Percentiles rank a stretch among this genome's conserved stretches.
Conservation (phyloP, 2,329 filamentous ascomycete genomes). For the Fusarium foetens region DNA sequence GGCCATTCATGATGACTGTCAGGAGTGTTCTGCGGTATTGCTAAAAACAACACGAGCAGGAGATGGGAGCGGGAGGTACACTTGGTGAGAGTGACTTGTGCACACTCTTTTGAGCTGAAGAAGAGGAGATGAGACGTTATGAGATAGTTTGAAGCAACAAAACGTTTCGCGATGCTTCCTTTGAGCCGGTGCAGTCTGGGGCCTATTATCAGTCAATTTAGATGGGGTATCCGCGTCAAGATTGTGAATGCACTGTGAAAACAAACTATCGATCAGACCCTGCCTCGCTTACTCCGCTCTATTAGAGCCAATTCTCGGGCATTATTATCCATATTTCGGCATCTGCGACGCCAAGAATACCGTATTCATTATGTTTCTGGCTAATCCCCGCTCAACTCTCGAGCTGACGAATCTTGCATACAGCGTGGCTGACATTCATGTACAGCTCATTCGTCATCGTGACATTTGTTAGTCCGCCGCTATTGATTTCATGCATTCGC, state of each 20-base stretch:
- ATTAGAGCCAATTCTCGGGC: neutral
- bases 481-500: neutral
- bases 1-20: neutral
- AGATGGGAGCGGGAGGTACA: fast-evolving
- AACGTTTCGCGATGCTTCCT: neutral
- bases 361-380: neutral
- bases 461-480: neutral
- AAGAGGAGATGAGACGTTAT: neutral
- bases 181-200: neutral
- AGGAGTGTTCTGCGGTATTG: neutral
- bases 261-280: neutral
- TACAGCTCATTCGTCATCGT: neutral
- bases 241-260: neutral
- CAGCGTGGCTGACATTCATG: neutral
- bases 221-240: neutral
- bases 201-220: neutral
- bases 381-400: neutral
- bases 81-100: neutral
- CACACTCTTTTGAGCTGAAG: neutral
- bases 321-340: neutral
- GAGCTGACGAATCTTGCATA: neutral
- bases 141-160: neutral
- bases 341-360: neutral
- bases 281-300: neutral
- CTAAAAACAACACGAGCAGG: neutral